Evolutionary conservation across 352 stramenopile genomes (phyloP), one percentile per base, ranked within the genome.

Genomic region (Pythium sp.): DNA sequence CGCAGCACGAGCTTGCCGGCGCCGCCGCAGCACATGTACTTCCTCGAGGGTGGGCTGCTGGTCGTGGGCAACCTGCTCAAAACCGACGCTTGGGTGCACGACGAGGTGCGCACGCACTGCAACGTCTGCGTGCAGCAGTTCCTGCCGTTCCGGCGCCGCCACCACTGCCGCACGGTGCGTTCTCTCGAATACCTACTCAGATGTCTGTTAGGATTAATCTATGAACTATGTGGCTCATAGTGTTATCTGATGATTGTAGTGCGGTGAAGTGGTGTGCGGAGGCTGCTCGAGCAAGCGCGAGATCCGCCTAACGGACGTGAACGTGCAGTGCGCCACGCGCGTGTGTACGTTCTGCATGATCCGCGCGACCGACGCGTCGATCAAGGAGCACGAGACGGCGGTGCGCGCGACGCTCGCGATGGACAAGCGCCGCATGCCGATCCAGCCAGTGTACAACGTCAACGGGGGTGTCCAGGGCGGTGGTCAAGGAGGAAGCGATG

Each of bases 331-430:
- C 66, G 72, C 78, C 63, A 92, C 83, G 51, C 83, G 86, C 64
- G 76, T 94, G 32, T 93, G 86, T 67, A 89, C 86, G 38, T 91
- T 92, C 72, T 94, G 86, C 72, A 79, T 93, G 65, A 91, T 92
- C 67, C 84, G 81, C 28, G 86, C 86, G 36, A 90, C 82, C 8
- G 79, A 90, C 65, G 82, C 84, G 18, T 88, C 84, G 26, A 86
- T 92, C 70, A 81, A 82, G 53, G 73, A 72, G 15, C 82, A 87
- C 51, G 81, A 89, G 43, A 71, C 72, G 18, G 72, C 74, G 2
- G 58, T 80, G 32, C 75, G 74, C 41, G 81, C 82, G 49, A 81
- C 77, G 1, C 43, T 82, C 30, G 67, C 70, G 12, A 73, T 78
- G 41, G 64, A 57, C 49, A 65, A 56, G 46, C 64, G 66, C 36